These are phyloP conservation scores for Arxiozyma slooffiae DNA, from an alignment of 1,139 yeast species.

Conservation along the genomic window DNA sequence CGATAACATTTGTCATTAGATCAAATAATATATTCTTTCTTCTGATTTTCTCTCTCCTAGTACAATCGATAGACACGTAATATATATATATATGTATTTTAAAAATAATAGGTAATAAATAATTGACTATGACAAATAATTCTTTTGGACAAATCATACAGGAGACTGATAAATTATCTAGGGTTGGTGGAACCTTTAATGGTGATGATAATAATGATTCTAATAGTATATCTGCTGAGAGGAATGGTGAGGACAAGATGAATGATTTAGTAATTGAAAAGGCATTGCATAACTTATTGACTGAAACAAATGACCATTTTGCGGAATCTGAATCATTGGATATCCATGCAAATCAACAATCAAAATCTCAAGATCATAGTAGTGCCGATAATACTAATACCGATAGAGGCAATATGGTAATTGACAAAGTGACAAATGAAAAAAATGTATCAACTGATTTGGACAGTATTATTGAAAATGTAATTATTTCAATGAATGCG, in stretches of 20 bases:
- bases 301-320: slow-evolving; percentile 12
- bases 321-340: slow-evolving; percentile 1
- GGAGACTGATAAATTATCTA: no score
- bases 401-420: not conserved
- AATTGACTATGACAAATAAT: not conserved
- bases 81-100: no score
- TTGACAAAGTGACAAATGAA: not conserved
- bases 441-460: slow-evolving; percentile 2
- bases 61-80: not conserved
- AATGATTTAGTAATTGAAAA: slow-evolving; percentile 13
- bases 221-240: not conserved
- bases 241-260: not conserved
- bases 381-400: no score
- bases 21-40: no score
- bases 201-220: not conserved
- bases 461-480: slow-evolving; percentile 16
- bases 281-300: slow-evolving; percentile 17
- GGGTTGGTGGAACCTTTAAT: not conserved
- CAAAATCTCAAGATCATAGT: slow-evolving; percentile 2
- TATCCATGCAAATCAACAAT: not conserved
- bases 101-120: no score
- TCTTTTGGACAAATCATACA: not conserved
- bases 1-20: not conserved
- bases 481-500: slow-evolving; percentile 8
- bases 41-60: no score